Base-by-base conservation (phyloP, 148 eudicot genomes). In the Polygonum aviculare region DNA sequence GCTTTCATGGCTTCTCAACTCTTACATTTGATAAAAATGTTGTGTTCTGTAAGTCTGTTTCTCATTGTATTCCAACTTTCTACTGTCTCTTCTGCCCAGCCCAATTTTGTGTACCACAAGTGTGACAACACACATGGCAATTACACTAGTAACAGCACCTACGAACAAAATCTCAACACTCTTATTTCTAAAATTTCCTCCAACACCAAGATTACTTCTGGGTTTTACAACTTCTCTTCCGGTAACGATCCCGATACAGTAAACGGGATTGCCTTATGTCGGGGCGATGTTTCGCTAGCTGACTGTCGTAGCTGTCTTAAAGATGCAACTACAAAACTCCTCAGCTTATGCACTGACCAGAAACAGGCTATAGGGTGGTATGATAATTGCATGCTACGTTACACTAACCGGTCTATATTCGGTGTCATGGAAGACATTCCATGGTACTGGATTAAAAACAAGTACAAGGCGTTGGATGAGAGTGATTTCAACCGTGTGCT, bases 351-450 rank as follows among this genome's bases (percentile, higher is more conserved):
- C 11, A 82, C 83, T 6, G 69, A 76, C 49, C 81, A 82, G 26
- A 80, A 51, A 59, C 83, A 82, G 54, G 85, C 81, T 10, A 54
- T 77, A 11, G 77, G 67, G 0, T 82, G 87, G 85, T 78, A 78
- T 26, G 72, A 41, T 11, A 5, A 72, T 11, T 85, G 87, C 39
- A 78, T 80, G 81, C 11, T 84, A 11, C 69, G 87, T 12, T 82
- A 81, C 44, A 70, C 83, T 19, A 73, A 76, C 41, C 62, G 71
- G 1, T 40, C 74, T 7, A 54, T 78, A 2, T 48, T 73, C 45
- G 45, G 81, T 15, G 59, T 40, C 36, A 35, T 75, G 77, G 48
- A 83, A 10, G 50, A 1, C n/a, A 5, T 16, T 1, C 75, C 75
- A 2, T 1, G 5, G 3, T 36, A 67, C 77, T 36, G 1, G 39